phyloP scores from a whole-genome alignment of 164 flowering plant genomes.

The Aristolochia contorta region DNA sequence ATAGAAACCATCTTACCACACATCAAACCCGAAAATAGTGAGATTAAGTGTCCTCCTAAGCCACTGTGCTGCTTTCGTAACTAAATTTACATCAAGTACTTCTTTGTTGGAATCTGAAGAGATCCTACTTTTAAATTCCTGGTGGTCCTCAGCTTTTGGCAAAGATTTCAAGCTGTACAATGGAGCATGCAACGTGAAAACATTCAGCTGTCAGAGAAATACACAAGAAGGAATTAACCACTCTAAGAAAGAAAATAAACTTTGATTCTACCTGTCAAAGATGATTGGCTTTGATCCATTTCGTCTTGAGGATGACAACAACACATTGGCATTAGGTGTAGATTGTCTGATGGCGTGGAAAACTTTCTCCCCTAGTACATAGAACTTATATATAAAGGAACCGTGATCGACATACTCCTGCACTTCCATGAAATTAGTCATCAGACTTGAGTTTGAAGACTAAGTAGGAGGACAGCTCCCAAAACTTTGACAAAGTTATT shows the following conservation, averaged over 20 bases:
- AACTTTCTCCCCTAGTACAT: slow-evolving; percentile 68
- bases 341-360: slow-evolving; percentile 79
- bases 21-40: slow-evolving; percentile 92
- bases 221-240: neutral
- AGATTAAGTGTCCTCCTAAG: slow-evolving; percentile 52
- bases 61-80: slow-evolving; percentile 68
- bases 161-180: slow-evolving; percentile 72
- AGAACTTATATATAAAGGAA: slow-evolving; percentile 65
- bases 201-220: too few species aligned
- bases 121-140: slow-evolving; percentile 7
- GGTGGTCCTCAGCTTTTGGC: slow-evolving; percentile 39
- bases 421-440: slow-evolving; percentile 15
- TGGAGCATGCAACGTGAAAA: slow-evolving; percentile 1
- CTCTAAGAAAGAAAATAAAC: neutral
- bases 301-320: slow-evolving; percentile 41
- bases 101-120: slow-evolving; percentile 11
- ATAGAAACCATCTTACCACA: slow-evolving; percentile 52
- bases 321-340: slow-evolving; percentile 47
- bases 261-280: slow-evolving; percentile 61
- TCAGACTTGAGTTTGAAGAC: too few species aligned
- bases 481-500: too few species aligned
- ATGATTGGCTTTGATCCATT: slow-evolving; percentile 45
- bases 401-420: slow-evolving; percentile 95
- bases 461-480: too few species aligned
- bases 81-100: slow-evolving; percentile 54